These are phyloP conservation scores for Maudiozyma bulderi DNA, from an alignment of 805 yeast genomes.

Conservation along the genomic window DNA sequence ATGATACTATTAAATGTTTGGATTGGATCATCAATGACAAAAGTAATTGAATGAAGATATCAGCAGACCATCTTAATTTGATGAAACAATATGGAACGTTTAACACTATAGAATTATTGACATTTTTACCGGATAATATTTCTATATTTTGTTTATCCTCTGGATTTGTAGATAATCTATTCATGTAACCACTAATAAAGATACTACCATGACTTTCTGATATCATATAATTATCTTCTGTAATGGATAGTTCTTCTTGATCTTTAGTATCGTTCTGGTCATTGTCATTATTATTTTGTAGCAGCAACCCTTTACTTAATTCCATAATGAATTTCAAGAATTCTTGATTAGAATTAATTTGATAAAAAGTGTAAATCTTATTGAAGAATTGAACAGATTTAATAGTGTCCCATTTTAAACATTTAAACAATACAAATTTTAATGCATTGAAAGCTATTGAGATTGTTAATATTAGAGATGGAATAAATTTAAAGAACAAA, in stretches of 20 bases:
- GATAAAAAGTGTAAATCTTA: neutral
- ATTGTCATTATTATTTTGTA: neutral
- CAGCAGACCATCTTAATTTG: neutral
- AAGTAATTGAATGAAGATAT: neutral
- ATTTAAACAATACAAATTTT: neutral
- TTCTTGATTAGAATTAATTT: neutral
- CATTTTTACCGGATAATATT: neutral
- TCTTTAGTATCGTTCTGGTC: neutral
- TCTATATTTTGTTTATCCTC: slow-evolving; percentile 4
- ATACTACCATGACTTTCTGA: slow-evolving; percentile 4
- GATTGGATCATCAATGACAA: neutral
- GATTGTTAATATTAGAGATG: neutral
- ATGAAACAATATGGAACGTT: neutral
- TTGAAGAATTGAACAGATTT: neutral
- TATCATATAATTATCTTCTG: neutral
- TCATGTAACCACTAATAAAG: slow-evolving; percentile 18
- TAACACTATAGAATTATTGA: neutral
- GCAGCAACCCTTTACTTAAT: neutral
- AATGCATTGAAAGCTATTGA: neutral
- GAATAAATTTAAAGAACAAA: neutral
- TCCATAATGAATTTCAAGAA: neutral
- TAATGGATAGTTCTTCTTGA: neutral
- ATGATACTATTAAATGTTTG: neutral
- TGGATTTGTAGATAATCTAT: slow-evolving; percentile 11
- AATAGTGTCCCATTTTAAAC: neutral